These are phyloP conservation scores for Phyllosticta citrichinensis DNA, from an alignment of 2,329 filamentous ascomycete species.

Conservation along the genomic window DNA sequence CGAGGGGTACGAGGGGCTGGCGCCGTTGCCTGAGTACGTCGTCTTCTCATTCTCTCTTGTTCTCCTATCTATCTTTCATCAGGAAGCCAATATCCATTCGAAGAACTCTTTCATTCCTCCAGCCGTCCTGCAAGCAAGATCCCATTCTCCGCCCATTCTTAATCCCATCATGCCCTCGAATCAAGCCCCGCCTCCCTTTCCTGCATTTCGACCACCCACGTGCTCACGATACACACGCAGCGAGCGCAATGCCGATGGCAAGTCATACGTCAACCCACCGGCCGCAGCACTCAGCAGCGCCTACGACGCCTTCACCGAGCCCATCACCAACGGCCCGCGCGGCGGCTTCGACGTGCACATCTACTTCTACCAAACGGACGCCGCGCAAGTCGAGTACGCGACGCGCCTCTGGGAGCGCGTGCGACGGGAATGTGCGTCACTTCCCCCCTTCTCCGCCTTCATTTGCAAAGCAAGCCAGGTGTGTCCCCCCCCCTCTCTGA, in stretches of 20 bases:
- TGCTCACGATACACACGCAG: slow-evolving; percentile 19
- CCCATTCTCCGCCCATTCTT: neutral
- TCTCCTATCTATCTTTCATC: neutral
- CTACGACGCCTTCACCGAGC: slow-evolving; percentile 59
- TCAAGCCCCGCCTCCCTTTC: too few relatives aligned
- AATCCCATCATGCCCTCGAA: too few relatives aligned
- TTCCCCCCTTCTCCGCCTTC: neutral
- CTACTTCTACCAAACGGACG: slow-evolving; percentile 60
- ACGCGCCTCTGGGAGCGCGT: slow-evolving; percentile 67
- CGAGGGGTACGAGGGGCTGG: slow-evolving; percentile 46
- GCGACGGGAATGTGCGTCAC: slow-evolving; percentile 59
- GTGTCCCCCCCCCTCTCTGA: neutral
- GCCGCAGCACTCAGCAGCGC: slow-evolving; percentile 52
- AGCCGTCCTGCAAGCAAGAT: too few relatives aligned
- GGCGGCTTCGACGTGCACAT: slow-evolving; percentile 83
- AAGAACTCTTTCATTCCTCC: neutral
- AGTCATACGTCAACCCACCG: slow-evolving; percentile 61
- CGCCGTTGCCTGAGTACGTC: slow-evolving; percentile 40
- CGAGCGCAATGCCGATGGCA: slow-evolving; percentile 60
- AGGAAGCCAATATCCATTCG: neutral
- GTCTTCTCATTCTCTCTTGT: neutral
- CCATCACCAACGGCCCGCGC: slow-evolving; percentile 53
- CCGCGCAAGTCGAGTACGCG: slow-evolving; percentile 56
- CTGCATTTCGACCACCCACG: neutral
- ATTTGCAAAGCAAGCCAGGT: neutral